Evolutionary conservation across 805 yeast species (phyloP), one percentile per base, ranked within the genome.

Genomic region (Cyberlindnera xylosilytica): DNA sequence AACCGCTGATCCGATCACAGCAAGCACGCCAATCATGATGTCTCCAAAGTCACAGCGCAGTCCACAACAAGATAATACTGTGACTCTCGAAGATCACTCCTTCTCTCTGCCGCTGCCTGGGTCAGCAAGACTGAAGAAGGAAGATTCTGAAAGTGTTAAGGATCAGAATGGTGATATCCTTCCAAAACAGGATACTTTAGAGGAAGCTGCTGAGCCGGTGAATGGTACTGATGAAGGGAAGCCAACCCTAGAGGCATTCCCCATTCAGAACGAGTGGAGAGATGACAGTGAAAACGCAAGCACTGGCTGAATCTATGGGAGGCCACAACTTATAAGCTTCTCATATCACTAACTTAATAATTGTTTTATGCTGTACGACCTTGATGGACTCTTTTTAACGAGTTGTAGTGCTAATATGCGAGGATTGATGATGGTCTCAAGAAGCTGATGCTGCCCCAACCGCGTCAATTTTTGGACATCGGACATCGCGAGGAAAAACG

Each of bases 101-200:
- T 76, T 76, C 53, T 73, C 80, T 1, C 52, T 76, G 38, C 81
- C 81, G 32, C 57, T 52, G 49, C 73, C 60, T 39, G 62, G 64
- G 1, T 49, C 55, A 1, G 45, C 56, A 1, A 41, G 55, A 30
- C 17, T 26, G 20, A 50, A 50, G 17, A 35, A 44, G 6, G 45
- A 40, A 3, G 38, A 32, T 3, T 36, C 28, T 2, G 36, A 29
- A 5, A 16, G 12, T 9, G 37, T 20, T 4, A 24, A 27, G 17
- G 30, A 27, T 15, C 15, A 10, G 26, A 28, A 31, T 4, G 17
- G 2, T 4, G 38, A 39, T 3, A 23, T 10, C 6, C 12, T 15
- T 7, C n/a, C n/a, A 18, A 38, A 28, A 22, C 12, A 35, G 2
- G 42, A 30, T 4, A 33, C 24, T 20, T 28, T 23, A 19, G 16